Evolutionary conservation across 306 rosid species (phyloP).

Genomic region (Trifolium subterraneum): DNA sequence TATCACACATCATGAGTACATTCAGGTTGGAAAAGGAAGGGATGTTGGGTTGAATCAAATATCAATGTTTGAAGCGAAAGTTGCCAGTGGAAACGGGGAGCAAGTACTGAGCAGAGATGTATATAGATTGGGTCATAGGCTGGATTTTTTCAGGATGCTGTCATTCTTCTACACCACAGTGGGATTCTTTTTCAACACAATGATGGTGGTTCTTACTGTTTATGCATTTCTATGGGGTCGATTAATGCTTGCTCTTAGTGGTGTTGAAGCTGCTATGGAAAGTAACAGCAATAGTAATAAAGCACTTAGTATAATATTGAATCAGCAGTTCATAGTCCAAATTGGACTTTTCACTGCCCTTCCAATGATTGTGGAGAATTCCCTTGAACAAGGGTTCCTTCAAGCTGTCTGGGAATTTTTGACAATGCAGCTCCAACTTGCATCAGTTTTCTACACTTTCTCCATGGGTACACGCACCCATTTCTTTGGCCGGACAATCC

Average conservation of each 20-base stretch:
- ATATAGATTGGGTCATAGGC: conserved; percentile 83
- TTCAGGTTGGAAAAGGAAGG: conserved; percentile 95
- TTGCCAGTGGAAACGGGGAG: conserved; percentile 94
- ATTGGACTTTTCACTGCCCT: conserved; percentile 86
- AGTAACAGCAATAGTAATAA: conserved; percentile 49
- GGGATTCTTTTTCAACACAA: conserved; percentile 83
- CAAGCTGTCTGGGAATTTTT: conserved; percentile 81
- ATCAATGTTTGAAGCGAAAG: conserved; percentile 95
- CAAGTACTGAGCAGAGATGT: conserved; percentile 85
- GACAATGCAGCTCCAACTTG: conserved; percentile 90
- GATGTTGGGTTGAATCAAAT: conserved; percentile 90
- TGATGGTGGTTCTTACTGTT: conserved; percentile 75
- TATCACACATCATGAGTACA: conserved; percentile 89
- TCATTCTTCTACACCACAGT: conserved; percentile 86
- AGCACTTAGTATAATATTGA: conserved; percentile 70
- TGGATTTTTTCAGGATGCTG: conserved; percentile 84
- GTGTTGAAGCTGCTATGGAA: conserved; percentile 65
- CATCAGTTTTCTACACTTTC: conserved; percentile 87
- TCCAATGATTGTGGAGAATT: conserved; percentile 89
- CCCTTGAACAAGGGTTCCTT: conserved; percentile 86
- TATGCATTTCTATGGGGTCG: conserved; percentile 88
- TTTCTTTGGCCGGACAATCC: conserved; percentile 80
- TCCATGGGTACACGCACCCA: conserved; percentile 88
- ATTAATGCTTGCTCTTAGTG: conserved; percentile 82
- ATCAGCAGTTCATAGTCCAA: conserved; percentile 80